Base-by-base conservation (phyloP, 2,329 filamentous ascomycete genomes). In the Colletotrichum sojae region DNA sequence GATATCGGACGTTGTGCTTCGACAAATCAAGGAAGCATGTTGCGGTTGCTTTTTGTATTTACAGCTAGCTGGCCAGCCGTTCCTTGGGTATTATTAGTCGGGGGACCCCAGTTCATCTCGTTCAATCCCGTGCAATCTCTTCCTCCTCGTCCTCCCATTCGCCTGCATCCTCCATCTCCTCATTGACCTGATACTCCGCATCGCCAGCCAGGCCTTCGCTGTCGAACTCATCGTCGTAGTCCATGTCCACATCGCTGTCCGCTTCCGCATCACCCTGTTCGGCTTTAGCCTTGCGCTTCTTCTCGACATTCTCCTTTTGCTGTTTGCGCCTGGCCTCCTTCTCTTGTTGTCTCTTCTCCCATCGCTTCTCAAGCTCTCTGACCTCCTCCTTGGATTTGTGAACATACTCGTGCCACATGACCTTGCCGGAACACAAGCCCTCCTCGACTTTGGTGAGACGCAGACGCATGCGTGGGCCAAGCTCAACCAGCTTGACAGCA, bases 381-480 rank as follows among this genome's bases (percentile, higher is more conserved):
- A 94, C 83, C 79, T 99, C 95, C 18, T 89, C 87, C 74, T 90
- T 90, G 6, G 89, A 90, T 86, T 99, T 99, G 78, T 91, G 89
- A 61, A 98, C 90, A 77, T 94, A 97, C 78, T 98, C 94, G 80
- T 99, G 96, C 96, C 96, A 99, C 92, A 99, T 93, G 65, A 97
- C 88, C 78, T 94, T 96, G 57, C 96, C 96, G 27, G 89, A 88
- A 75, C 94, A 98, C 6, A 98, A 82, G 1, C 95, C 96, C 75
- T 99, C 96, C 78, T 99, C 96, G 5, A 99, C 95, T 83, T 99
- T 99, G 63, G 94, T 95, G 81, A 99, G 85, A 39, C 95, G 90
- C 48, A 99, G 83, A 70, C 89, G 92, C 92, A 99, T 91, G 62
- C 96, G 90, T 1, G 96, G 96, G 0, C 96, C 96, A 0, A 99